These are phyloP conservation scores for Tetrahymena malaccensis DNA, from an alignment of 73 alveolate species.

Conservation along the genomic window DNA sequence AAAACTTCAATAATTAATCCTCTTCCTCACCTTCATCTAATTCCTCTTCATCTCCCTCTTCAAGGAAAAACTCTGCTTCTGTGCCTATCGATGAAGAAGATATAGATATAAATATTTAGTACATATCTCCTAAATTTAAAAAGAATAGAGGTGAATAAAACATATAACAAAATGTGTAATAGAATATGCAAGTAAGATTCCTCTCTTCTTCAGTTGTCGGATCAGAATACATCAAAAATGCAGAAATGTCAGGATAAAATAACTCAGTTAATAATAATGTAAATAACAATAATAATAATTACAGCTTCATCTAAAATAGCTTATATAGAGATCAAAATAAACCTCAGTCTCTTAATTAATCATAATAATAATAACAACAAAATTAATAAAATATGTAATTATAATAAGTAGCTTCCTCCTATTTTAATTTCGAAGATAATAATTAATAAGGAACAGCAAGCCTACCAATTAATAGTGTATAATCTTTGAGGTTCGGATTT, in stretches of 20 bases:
- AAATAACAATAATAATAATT: not conserved
- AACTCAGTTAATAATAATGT: not conserved
- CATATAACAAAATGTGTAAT: not conserved
- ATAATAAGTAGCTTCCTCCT: not conserved
- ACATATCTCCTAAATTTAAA: not conserved
- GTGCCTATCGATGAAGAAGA: not conserved
- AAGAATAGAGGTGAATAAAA: not conserved
- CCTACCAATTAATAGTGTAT: not conserved
- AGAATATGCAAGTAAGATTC: not conserved
- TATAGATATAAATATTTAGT: not conserved
- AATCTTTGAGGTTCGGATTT: not conserved
- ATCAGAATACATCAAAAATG: not conserved
- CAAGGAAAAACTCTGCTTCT: not conserved
- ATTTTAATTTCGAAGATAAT: not conserved
- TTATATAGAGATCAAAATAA: not conserved
- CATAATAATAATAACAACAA: not conserved
- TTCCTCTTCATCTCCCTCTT: not conserved
- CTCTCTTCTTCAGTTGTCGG: not conserved
- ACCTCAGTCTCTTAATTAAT: not conserved
- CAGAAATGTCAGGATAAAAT: not conserved
- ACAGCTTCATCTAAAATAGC: not conserved
- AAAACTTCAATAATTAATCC: not conserved
- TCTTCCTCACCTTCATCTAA: not conserved
- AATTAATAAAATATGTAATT: not conserved
- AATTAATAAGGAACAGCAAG: not conserved